phyloP scores from a whole-genome alignment of 2,329 filamentous ascomycete species.

The Sporothrix euskadiensis region DNA sequence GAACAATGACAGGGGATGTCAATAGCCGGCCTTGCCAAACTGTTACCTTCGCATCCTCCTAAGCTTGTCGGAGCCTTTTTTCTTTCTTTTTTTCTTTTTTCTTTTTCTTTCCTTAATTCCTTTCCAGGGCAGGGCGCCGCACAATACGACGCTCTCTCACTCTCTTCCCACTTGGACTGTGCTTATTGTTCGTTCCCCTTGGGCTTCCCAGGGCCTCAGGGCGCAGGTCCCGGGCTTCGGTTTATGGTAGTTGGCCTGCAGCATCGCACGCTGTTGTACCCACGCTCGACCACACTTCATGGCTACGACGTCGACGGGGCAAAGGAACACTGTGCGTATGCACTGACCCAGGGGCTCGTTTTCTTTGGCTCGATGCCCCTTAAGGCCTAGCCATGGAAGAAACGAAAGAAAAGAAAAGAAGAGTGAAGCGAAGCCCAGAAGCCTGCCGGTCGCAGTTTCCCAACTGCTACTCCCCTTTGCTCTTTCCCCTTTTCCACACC shows the following conservation, averaged over 20 bases:
- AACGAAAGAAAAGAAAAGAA: neutral
- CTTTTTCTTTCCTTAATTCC: too few relatives aligned
- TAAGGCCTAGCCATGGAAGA: constrained; percentile 13
- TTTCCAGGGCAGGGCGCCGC: constrained; percentile 7
- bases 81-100: too few relatives aligned
- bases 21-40: neutral
- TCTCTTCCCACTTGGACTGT: neutral
- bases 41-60: neutral
- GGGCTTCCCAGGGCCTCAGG: neutral
- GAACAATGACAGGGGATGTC: neutral
- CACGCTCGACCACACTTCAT: constrained; percentile 13
- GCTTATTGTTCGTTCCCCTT: neutral
- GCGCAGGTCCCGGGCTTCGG: neutral
- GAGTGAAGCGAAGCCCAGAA: constrained; percentile 2
- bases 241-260: constrained; percentile 13
- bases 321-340: neutral
- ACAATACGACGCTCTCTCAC: neutral
- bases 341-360: constrained; percentile 16
- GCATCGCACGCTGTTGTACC: neutral
- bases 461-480: neutral
- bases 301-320: neutral
- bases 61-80: constrained; percentile 8
- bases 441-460: neutral
- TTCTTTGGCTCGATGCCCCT: constrained; percentile 6
- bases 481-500: neutral